Evolutionary conservation across 2,329 filamentous ascomycete species (phyloP).

Genomic region (Cladophialophora bantiana): DNA sequence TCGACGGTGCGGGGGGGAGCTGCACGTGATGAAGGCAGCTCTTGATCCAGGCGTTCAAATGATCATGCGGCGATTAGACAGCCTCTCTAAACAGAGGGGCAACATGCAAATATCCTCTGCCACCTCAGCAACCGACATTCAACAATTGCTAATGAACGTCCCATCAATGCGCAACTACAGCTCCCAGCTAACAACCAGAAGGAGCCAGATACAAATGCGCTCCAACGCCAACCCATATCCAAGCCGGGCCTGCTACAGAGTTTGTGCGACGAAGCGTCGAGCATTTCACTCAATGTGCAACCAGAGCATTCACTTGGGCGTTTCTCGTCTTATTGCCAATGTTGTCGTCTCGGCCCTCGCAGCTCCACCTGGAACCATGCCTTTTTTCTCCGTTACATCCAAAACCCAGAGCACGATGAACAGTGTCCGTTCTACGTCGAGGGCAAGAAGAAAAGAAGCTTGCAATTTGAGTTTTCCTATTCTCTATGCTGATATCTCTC

Average conservation of each 20-base stretch:
- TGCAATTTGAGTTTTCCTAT: conserved; percentile 15
- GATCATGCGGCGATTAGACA: conserved; percentile 3
- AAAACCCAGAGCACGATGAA: neutral
- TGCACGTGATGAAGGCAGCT: neutral
- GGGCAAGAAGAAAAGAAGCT: neutral
- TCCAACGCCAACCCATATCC: conserved; percentile 16
- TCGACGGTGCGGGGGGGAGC: neutral
- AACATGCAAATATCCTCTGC: neutral
- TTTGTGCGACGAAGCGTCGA: conserved; percentile 7
- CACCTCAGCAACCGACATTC: neutral
- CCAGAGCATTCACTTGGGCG: neutral
- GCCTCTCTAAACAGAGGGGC: neutral
- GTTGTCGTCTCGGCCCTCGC: neutral
- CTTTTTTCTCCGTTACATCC: neutral
- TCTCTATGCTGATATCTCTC: conserved; percentile 14
- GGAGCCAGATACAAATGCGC: neutral
- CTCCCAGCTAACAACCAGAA: neutral
- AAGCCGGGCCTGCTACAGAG: conserved; percentile 12
- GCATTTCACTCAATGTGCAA: neutral
- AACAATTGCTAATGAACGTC: conserved; percentile 2
- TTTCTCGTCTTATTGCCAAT: neutral
- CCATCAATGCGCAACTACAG: too few relatives aligned
- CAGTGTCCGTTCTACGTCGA: conserved; percentile 2
- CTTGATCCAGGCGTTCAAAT: conserved; percentile 14
- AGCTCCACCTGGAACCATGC: neutral